Evolutionary conservation across 345 rosid species (phyloP).

Genomic region (Cardiospermum halicacabum): DNA sequence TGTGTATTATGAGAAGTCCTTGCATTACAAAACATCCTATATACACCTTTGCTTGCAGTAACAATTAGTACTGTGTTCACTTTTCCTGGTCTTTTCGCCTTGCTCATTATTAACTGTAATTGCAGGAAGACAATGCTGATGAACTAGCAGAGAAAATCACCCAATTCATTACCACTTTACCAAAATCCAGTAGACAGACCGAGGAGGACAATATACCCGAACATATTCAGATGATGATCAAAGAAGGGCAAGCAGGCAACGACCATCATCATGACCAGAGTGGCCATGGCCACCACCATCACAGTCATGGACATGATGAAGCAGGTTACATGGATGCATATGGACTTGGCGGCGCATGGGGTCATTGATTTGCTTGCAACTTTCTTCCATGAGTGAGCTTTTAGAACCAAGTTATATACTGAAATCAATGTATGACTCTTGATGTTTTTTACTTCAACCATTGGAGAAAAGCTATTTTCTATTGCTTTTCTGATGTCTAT

Average conservation of each 20-base stretch:
- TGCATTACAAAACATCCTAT: neutral
- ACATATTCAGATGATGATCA: conserved; percentile 44
- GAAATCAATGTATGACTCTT: neutral
- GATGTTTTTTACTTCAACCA: neutral
- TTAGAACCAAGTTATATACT: neutral
- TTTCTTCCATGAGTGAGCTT: neutral
- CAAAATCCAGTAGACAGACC: conserved; percentile 45
- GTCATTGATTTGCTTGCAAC: conserved; percentile 11
- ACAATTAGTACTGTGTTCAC: neutral
- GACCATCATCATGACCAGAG: conserved; percentile 33
- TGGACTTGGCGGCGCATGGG: conserved; percentile 37
- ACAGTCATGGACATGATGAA: conserved; percentile 34
- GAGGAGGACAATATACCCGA: conserved; percentile 50
- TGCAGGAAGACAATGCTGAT: conserved; percentile 55
- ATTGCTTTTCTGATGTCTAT: conserved; percentile 1
- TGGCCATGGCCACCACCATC: conserved; percentile 25
- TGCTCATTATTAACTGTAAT: conserved; percentile 15
- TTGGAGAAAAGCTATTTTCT: conserved; percentile 1
- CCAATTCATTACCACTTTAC: conserved; percentile 55
- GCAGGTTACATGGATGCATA: conserved; percentile 33
- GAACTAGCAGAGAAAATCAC: conserved; percentile 56
- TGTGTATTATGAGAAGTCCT: neutral
- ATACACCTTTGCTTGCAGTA: neutral
- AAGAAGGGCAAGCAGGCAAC: conserved; percentile 44
- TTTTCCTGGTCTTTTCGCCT: neutral